Base-by-base conservation (phyloP, 1,284 basidiomycete genomes). In the Schizophyllum commune region DNA sequence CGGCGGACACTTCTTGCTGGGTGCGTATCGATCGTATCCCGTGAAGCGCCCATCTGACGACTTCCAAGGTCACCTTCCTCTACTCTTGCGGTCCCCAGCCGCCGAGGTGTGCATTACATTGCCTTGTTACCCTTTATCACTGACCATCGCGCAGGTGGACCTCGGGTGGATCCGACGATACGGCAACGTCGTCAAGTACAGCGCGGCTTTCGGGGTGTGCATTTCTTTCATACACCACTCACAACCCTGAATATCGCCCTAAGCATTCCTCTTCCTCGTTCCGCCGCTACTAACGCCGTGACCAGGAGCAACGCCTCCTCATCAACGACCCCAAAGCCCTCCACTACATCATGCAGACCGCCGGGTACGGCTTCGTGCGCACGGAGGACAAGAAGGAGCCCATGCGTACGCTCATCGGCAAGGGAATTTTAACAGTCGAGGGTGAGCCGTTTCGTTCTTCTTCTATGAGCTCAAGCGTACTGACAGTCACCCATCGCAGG, bases 311-410 rank as follows among this genome's bases (percentile, higher is more conserved):
- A 60, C 66, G 70, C 17, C 68, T 78, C 5, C 65, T 77, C 20
- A 65, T 78, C 1, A 73, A 74, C 2, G 77, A 79, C 66, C 73
- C 75, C 6, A 77, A 78, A 63, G 76, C 76, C 1, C 67, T 78
- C 51, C 77, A 79, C 53, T 75, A 77, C 62, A 75, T 77, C 51
- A 71, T 73, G 62, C 75, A 77, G n/a, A 75, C 73, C 1, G 70
- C 74, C 1, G 73, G 74, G 4, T 77, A 78, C 60, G 69, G 70
- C 33, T 79, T 74, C 58, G 63, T 62, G 54, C 77, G 76, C 59
- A 68, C 69, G 55, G 63, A 69, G 8, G 74, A 73, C 60, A 69
- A 72, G 20, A 67, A 68, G 34, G 72, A 71, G 57, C 39, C 72
- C 32, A 71, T 71, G 52, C 66, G 70, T 9, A 39, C 74, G 52